phyloP scores from a whole-genome alignment of 352 stramenopile species.

The Saprolegnia diclina region DNA sequence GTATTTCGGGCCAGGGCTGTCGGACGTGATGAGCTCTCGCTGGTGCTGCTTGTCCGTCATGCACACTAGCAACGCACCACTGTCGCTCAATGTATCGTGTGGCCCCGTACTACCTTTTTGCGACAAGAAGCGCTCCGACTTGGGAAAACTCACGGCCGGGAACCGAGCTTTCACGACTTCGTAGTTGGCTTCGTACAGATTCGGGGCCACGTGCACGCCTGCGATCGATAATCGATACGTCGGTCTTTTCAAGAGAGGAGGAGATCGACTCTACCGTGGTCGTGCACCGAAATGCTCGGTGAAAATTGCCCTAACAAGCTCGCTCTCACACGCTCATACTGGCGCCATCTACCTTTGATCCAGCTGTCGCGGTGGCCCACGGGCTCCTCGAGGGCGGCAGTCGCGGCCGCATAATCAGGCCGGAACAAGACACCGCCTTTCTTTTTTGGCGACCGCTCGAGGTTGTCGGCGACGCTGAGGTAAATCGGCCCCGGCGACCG shows the following conservation, averaged over 20 bases:
- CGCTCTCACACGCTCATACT: conserved; percentile 19
- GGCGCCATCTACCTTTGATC: conserved; percentile 44
- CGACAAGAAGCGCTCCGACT: conserved; percentile 71
- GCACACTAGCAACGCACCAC: conserved; percentile 37
- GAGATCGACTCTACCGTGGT: conserved; percentile 31
- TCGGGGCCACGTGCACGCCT: conserved; percentile 51
- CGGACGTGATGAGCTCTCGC: conserved; percentile 62
- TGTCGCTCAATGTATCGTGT: conserved; percentile 6
- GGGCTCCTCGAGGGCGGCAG: conserved; percentile 54
- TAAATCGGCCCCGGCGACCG: conserved; percentile 75
- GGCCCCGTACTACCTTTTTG: conserved; percentile 66
- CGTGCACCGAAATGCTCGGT: conserved; percentile 18
- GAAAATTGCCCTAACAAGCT: conserved; percentile 29
- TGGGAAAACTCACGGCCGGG: conserved; percentile 69
- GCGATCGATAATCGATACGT: conserved; percentile 32
- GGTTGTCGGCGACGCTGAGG: conserved; percentile 42
- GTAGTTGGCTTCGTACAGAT: conserved; percentile 67
- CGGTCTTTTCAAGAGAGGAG: not conserved
- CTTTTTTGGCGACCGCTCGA: conserved; percentile 29
- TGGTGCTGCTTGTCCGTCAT: conserved; percentile 58
- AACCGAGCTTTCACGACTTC: conserved; percentile 51
- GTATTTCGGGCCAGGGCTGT: conserved; percentile 80
- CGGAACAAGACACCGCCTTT: conserved; percentile 71
- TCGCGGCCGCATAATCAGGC: conserved; percentile 42
- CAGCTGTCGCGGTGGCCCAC: conserved; percentile 79